A percentile compares a stretch with the other conserved stretches of the same genome.
Evolutionary conservation across 2,329 filamentous ascomycete species (phyloP).

Genomic region (Fusarium pseudonygamai): DNA sequence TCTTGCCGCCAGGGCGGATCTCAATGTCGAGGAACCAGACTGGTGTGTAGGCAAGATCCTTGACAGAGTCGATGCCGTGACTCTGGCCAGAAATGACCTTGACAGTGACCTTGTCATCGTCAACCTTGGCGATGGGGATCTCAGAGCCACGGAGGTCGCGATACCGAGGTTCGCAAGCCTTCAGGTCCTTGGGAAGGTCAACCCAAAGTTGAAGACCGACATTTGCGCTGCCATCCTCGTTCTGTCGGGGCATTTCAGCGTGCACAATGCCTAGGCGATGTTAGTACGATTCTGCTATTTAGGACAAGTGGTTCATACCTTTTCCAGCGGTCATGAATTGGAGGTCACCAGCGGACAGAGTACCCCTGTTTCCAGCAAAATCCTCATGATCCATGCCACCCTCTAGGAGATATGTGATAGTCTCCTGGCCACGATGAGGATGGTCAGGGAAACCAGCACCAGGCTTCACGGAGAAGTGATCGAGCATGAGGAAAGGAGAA

Average conservation of each 20-base stretch:
- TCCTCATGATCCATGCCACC: slow-evolving; percentile 93
- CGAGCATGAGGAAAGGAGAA: slow-evolving; percentile 94
- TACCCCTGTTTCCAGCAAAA: slow-evolving; percentile 86
- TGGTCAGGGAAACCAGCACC: slow-evolving; percentile 94
- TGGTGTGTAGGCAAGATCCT: slow-evolving; percentile 93
- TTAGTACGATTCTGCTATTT: neutral
- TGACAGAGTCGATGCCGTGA: slow-evolving; percentile 84
- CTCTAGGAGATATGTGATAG: slow-evolving; percentile 87
- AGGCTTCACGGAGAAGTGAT: slow-evolving; percentile 84
- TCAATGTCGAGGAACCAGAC: slow-evolving; percentile 94
- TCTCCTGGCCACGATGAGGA: slow-evolving; percentile 82
- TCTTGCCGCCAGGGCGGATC: slow-evolving; percentile 79
- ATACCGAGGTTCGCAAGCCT: slow-evolving; percentile 91
- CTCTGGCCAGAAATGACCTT: slow-evolving; percentile 92
- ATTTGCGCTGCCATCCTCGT: slow-evolving; percentile 78
- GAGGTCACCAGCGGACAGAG: slow-evolving; percentile 85
- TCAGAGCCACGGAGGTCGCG: slow-evolving; percentile 82
- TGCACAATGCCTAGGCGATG: slow-evolving; percentile 79
- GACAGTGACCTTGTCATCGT: slow-evolving; percentile 78
- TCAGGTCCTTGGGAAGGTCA: slow-evolving; percentile 82
- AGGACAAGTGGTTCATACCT: neutral
- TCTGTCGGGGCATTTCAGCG: slow-evolving; percentile 90
- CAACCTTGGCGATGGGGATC: slow-evolving; percentile 78
- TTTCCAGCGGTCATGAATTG: slow-evolving; percentile 97
- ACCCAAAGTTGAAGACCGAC: slow-evolving; percentile 96